Evolutionary conservation across 169 alveolate genomes (phyloP).

Genomic region (Pseudocohnilembus persalinus): DNA sequence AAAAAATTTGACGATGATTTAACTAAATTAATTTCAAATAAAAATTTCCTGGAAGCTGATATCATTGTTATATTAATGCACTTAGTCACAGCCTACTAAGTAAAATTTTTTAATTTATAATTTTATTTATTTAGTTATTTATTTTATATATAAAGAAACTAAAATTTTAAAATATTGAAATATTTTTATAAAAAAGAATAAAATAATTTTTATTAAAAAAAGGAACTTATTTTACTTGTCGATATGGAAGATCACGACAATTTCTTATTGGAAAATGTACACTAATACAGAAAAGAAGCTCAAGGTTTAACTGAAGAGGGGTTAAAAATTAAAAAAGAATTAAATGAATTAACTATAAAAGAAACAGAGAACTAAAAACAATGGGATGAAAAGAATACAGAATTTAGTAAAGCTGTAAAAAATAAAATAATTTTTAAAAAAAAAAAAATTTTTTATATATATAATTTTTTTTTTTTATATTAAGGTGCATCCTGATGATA

Average conservation of each 20-base stretch:
- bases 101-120: too few species aligned
- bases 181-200: too few species aligned
- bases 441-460: constrained; percentile 36
- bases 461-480: constrained; percentile 26
- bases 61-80: constrained; percentile 75
- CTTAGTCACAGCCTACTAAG: constrained; percentile 63
- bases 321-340: constrained; percentile 57
- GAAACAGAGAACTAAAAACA: constrained; percentile 70
- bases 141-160: too few species aligned
- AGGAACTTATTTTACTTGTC: constrained; percentile 76
- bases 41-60: constrained; percentile 68
- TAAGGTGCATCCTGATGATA: constrained; percentile 56
- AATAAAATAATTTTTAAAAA: constrained; percentile 48
- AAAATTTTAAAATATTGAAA: too few species aligned
- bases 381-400: constrained; percentile 61
- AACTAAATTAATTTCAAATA: constrained; percentile 57
- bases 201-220: too few species aligned
- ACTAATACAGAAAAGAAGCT: constrained; percentile 72
- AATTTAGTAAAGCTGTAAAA: constrained; percentile 58
- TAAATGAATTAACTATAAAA: constrained; percentile 46
- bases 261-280: constrained; percentile 54
- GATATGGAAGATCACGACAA: constrained; percentile 83
- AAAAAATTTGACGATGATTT: constrained; percentile 59
- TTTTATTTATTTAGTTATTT: too few species aligned
- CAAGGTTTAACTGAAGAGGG: constrained; percentile 67